Evolutionary conservation across 306 rosid genomes (phyloP), one percentile per base, ranked within the genome.

Genomic region (Quercus berberidifolia): DNA sequence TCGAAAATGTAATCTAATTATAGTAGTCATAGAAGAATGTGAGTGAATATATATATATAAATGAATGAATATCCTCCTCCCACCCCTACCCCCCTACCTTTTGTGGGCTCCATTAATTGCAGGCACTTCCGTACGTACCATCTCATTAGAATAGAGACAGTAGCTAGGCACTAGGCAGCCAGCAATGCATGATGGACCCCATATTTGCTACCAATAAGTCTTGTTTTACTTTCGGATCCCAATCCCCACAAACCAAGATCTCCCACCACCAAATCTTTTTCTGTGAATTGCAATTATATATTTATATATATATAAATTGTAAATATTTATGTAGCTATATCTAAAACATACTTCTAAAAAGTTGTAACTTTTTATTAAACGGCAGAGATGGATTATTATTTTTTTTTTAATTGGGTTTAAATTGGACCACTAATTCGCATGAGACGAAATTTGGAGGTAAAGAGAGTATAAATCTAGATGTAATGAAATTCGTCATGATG

Each of bases 1-100:
- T 79, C 26, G 19, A 79, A 79, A 69, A 83, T 79, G 83, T 71
- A 79, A 79, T 69, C 80, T 52, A 75, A 83, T 79, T 75, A 75
- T 69, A 77, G 63, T 49, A 13, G 54, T 11, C 14, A 49, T 49
- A 12, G 5, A 49, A 49, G 4, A 49, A 41, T 41, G 46, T 41
- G 46, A 41, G 3, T 7, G 2, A 8, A 7, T 41, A 41, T 41
- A 41, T 0, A 38, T 2, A 8, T 41, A 41, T 0, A 8, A 8
- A 8, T 5, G 41, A 33, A 68, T 56, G 81, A 79, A 79, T 70
- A 63, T 64, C 69, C 69, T 5, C 49, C 56, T 6, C 49, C 46
- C 46, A 38, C 11, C 3, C 46, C 43, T 7, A 38, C 0, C 7
- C 11, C 71, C 64, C 14, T 14, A 20, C n/a, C 62, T 54, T 43